Base-by-base conservation (phyloP, 1,284 basidiomycete species). In the Hymenochaete sp. region DNA sequence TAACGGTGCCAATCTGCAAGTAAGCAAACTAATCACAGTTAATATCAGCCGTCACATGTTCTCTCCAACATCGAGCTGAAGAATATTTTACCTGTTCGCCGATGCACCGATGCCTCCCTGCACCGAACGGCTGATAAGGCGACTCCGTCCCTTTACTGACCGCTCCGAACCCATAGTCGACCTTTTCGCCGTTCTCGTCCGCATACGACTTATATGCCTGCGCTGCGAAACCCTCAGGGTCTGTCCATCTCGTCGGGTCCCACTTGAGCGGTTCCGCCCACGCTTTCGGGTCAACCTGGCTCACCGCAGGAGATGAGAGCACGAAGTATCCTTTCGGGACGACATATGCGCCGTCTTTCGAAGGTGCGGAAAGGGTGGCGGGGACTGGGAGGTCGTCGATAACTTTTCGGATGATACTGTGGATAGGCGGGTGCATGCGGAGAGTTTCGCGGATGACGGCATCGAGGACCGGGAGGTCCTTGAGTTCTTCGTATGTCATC, bases 51-150 rank as follows among this genome's bases (percentile, higher is more conserved):
- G 29, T 19, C 38, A 49, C 14, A 50, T 37, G 9, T 18, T 7
- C 27, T 52, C 53, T 24, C 18, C 38, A 28, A 18, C 28, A 38
- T 18, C 32, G 41, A 21, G 29, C 16, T 14, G 40, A 7, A 16
- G n/a, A 9, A 25, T 24, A 22, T 62, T 71, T 51, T 50, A 82
- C 81, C 71, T 85, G 89, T 67, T 96, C 93, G 53, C 93, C 93
- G 54, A 96, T 95, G 64, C 93, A 97, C 47, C 93, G 72, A 67
- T 97, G 93, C 55, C 90, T 73, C 21, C 93, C 95, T 37, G 95
- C 93, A 48, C 95, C 96, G 59, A 99, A 99, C 1, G 95, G 96
- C 60, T 95, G 85, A 62, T 97, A 97, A 25, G 82, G 81, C 50
- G 81, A 86, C 52, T 91, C 86, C 9, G 91, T 93, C 40, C 91